Evolutionary conservation across 2,329 filamentous ascomycete species (phyloP).

Genomic region (Pseudogymnoascus sp.): DNA sequence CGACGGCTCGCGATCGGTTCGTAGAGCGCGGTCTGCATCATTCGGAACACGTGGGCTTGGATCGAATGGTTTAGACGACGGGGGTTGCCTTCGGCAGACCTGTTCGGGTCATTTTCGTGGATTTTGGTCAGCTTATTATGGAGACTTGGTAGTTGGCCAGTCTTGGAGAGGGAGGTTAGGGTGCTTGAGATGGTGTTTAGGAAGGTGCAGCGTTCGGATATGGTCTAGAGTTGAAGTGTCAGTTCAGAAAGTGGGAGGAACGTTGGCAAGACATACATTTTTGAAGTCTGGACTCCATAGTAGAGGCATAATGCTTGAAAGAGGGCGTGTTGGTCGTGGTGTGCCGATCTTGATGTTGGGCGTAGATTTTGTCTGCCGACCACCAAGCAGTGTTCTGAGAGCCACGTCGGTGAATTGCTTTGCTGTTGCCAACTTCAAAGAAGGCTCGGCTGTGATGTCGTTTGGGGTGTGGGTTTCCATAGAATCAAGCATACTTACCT

Average conservation of each 20-base stretch:
- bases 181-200: slow-evolving; percentile 16
- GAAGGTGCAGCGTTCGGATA: slow-evolving; percentile 18
- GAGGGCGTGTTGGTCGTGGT: slow-evolving; percentile 10
- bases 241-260: not conserved
- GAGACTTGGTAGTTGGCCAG: slow-evolving; percentile 21
- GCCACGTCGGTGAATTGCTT: slow-evolving; percentile 13
- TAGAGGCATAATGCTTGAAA: slow-evolving; percentile 19
- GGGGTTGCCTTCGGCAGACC: not conserved
- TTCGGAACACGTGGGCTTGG: slow-evolving; percentile 11
- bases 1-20: slow-evolving; percentile 12
- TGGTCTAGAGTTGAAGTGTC: slow-evolving; percentile 13
- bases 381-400: slow-evolving; percentile 16
- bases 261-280: slow-evolving; percentile 16
- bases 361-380: not conserved
- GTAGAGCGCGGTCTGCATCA: slow-evolving; percentile 11
- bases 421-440: not conserved
- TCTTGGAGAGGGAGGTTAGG: slow-evolving; percentile 15
- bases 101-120: not conserved
- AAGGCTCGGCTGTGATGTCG: not conserved
- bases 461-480: not conserved
- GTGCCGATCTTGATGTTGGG: slow-evolving; percentile 16
- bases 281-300: slow-evolving; percentile 25
- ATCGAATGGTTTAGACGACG: not conserved
- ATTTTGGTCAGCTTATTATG: slow-evolving; percentile 17
- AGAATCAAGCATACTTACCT: slow-evolving; percentile 7